Percentiles rank a stretch among this genome's conserved stretches.
Evolutionary conservation across 2,329 filamentous ascomycete species (phyloP).

Genomic region (Fusarium sp.): DNA sequence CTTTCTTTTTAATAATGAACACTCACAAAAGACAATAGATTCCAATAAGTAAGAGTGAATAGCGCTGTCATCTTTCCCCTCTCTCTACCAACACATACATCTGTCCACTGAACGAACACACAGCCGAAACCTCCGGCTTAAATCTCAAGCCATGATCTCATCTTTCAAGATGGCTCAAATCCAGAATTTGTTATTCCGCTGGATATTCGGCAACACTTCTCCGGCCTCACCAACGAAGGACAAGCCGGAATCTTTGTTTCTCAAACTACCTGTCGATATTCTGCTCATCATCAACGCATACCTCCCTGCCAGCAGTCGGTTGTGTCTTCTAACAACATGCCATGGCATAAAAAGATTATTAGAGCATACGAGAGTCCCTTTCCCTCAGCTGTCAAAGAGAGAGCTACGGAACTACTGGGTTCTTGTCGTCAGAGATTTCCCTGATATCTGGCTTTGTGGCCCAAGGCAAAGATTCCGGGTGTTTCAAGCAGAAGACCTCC

Average conservation of each 20-base stretch:
- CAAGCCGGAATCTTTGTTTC: neutral
- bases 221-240: too few species aligned
- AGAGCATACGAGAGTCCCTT: too few species aligned
- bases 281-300: neutral
- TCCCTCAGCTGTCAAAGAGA: rapidly evolving
- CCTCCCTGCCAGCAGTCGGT: neutral
- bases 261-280: constrained; percentile 4
- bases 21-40: too few species aligned
- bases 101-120: neutral
- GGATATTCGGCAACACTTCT: too few species aligned
- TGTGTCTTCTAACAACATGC: constrained; percentile 1
- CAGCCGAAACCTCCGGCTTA: neutral
- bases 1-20: neutral
- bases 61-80: neutral
- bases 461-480: neutral
- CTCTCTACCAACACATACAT: neutral
- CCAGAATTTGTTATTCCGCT: neutral
- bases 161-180: neutral
- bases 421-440: neutral
- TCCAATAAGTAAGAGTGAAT: neutral
- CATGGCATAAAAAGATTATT: neutral
- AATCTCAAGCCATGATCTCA: neutral
- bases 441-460: constrained; percentile 5
- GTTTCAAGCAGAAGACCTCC: neutral
- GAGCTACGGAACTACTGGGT: neutral